Evolutionary conservation across 352 stramenopile species (phyloP).

Genomic region (Phytopythium oedochilum): DNA sequence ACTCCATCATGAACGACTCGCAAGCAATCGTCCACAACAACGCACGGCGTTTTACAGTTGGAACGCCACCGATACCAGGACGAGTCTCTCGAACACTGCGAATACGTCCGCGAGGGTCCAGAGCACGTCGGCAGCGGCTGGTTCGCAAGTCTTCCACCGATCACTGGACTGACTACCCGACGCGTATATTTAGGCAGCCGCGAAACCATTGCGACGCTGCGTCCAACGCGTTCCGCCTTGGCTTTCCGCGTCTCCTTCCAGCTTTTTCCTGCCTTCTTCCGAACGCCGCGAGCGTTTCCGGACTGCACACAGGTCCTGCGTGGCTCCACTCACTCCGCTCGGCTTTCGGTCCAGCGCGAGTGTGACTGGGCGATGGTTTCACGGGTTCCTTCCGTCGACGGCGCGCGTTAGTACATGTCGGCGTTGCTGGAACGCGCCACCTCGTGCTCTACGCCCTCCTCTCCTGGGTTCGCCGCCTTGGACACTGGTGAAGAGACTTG

Average conservation of each 20-base stretch:
- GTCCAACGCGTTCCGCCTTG: background rate
- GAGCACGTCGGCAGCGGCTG: background rate
- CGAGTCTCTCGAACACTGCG: background rate
- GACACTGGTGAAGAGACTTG: too few relatives aligned
- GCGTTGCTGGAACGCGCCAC: background rate
- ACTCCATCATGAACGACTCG: too few relatives aligned
- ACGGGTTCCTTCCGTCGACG: background rate
- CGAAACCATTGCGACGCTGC: background rate
- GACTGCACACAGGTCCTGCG: too few relatives aligned
- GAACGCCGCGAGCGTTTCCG: background rate
- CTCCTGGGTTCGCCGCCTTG: background rate
- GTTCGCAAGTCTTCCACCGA: background rate
- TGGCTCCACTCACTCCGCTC: too few relatives aligned
- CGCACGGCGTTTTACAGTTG: too few relatives aligned
- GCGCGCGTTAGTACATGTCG: background rate
- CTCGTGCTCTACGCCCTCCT: background rate
- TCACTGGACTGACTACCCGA: background rate
- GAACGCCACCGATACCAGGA: background rate
- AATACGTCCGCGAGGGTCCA: background rate
- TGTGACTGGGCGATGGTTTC: background rate
- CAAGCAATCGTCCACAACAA: too few relatives aligned
- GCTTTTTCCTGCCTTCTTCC: background rate
- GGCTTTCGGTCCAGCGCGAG: too few relatives aligned
- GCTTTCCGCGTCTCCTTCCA: background rate
- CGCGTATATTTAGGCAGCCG: background rate